These are phyloP conservation scores for Gryganskiella cystojenkinii DNA, from an alignment of 192 early-diverging fungal species.

Conservation along the genomic window DNA sequence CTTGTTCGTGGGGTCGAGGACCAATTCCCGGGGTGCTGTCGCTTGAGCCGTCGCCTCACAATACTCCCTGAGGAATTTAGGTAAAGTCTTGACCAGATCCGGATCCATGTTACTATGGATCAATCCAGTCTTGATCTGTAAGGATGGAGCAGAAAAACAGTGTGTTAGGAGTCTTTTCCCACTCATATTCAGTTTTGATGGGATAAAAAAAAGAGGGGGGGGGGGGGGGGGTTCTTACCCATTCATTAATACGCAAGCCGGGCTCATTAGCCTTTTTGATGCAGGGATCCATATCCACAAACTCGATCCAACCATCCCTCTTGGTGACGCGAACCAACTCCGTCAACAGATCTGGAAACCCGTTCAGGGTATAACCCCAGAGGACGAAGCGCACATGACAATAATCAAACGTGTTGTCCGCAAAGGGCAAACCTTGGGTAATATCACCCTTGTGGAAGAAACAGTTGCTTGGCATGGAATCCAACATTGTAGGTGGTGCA, in stretches of 20 bases:
- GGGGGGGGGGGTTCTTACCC: too few relatives aligned
- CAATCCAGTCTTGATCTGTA: constrained; percentile 50
- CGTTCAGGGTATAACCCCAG: constrained; percentile 42
- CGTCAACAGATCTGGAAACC: constrained; percentile 32
- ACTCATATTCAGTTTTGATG: too few relatives aligned
- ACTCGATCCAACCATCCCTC: constrained; percentile 51
- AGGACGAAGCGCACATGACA: constrained; percentile 45
- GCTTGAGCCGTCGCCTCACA: constrained; percentile 26
- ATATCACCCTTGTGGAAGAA: constrained; percentile 56
- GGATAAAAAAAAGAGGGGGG: too few relatives aligned
- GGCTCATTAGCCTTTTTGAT: constrained; percentile 35
- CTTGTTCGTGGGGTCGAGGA: neutral
- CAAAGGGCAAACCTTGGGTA: constrained; percentile 48
- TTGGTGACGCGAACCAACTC: constrained; percentile 52
- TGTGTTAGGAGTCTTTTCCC: too few relatives aligned
- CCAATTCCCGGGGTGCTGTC: neutral
- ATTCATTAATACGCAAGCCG: constrained; percentile 42
- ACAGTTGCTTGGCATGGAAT: constrained; percentile 55
- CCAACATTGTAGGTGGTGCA: neutral
- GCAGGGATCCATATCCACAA: constrained; percentile 51
- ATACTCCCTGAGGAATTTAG: constrained; percentile 35
- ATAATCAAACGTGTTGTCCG: constrained; percentile 61
- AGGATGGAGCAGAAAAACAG: neutral
- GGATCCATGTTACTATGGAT: constrained; percentile 51
- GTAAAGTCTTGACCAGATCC: constrained; percentile 35